phyloP scores from a whole-genome alignment of 176 grass and related monocot genomes.

The Guadua angustifolia region DNA sequence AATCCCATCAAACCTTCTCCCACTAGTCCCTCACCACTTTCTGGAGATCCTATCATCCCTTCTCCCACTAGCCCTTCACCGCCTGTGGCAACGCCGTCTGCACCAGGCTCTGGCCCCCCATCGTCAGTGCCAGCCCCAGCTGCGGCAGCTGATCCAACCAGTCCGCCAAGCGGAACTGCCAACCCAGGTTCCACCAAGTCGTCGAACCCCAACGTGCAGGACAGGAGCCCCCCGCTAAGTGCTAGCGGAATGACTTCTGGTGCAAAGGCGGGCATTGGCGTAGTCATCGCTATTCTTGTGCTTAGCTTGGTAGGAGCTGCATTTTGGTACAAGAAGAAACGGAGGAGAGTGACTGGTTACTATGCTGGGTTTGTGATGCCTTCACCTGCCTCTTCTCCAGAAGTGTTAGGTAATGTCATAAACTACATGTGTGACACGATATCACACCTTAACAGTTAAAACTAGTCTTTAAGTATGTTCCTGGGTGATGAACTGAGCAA shows the following conservation, averaged over 20 bases:
- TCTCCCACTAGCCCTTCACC: conserved; percentile 30
- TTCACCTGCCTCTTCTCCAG: conserved; percentile 56
- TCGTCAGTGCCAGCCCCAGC: conserved; percentile 38
- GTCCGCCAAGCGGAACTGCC: background rate
- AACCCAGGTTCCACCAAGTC: conserved; percentile 34
- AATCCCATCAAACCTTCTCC: conserved; percentile 44
- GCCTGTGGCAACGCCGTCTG: background rate
- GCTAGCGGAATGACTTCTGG: conserved; percentile 43
- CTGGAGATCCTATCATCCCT: conserved; percentile 43
- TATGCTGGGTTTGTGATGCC: conserved; percentile 72
- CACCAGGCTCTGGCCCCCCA: conserved; percentile 27
- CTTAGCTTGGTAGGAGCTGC: conserved; percentile 60
- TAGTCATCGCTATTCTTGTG: conserved; percentile 49
- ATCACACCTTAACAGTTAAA: background rate
- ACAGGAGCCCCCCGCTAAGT: background rate
- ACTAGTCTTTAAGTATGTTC: conserved; percentile 21
- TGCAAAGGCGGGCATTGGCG: conserved; percentile 54
- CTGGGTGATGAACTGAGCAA: conserved; percentile 13
- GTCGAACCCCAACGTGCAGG: background rate
- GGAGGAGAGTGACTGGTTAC: conserved; percentile 71
- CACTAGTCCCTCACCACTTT: conserved; percentile 37
- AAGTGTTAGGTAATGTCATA: conserved; percentile 63
- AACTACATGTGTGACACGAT: background rate
- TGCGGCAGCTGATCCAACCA: conserved; percentile 13
- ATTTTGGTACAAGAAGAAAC: conserved; percentile 74